Evolutionary conservation across 2,329 filamentous ascomycete genomes (phyloP).

Genomic region (Fusarium mexicanum): DNA sequence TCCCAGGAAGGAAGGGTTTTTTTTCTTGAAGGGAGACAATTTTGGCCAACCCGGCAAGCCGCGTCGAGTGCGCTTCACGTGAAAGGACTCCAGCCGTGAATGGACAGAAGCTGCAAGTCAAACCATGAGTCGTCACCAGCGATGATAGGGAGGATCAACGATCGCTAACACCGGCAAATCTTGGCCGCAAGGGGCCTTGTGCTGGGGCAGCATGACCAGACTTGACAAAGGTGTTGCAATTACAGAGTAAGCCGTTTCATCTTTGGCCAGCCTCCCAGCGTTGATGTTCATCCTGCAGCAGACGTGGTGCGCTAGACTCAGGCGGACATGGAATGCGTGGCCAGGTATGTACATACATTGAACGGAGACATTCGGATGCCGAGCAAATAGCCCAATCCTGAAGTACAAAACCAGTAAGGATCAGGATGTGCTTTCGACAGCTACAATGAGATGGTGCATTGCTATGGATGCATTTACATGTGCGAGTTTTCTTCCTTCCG

Average conservation of each 20-base stretch:
- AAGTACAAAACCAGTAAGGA: not conserved
- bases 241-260: conserved; percentile 9
- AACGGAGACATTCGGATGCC: not conserved
- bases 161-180: not conserved
- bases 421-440: too few species aligned
- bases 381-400: not conserved
- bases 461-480: not conserved
- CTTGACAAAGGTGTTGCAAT: not conserved
- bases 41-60: conserved; percentile 37
- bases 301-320: conserved; percentile 13
- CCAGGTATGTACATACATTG: conserved; percentile 4
- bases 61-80: conserved; percentile 43
- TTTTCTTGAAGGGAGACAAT: conserved; percentile 32
- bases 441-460: not conserved
- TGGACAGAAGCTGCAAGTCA: conserved; percentile 1
- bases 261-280: conserved; percentile 8
- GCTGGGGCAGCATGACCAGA: not conserved
- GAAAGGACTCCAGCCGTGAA: conserved; percentile 16
- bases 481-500: not conserved
- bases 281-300: conserved; percentile 10
- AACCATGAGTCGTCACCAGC: not conserved
- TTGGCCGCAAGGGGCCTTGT: not conserved
- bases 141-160: not conserved
- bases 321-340: conserved; percentile 2
- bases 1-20: conserved; percentile 34